Base-by-base conservation (phyloP, 2,329 filamentous ascomycete species). In the Colletotrichum godetiae region DNA sequence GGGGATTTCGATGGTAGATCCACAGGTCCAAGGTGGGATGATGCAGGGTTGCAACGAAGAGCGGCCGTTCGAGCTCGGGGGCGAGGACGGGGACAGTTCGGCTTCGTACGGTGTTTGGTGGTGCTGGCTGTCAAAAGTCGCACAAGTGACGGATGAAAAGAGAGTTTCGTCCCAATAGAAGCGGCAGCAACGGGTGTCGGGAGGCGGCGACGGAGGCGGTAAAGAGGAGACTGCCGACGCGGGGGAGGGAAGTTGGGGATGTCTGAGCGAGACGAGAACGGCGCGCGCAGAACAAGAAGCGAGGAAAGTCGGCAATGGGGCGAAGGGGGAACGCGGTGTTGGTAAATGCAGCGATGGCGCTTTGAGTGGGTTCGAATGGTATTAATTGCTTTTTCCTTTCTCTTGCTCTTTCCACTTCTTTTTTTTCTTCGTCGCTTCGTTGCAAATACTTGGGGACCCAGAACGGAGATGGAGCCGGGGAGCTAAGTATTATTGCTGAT, bases 21-120 rank as follows among this genome's bases (percentile, higher is more conserved):
- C 72, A 74, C 72, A 67, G 68, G 57, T 72, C 55, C 37, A 49
- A 68, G 68, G 72, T 72, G 67, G 72, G 68, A 74, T 72, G 72
- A 67, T 74, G 68, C 72, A 74, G 72, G 72, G 72, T 72, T 74
- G 62, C 72, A 71, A 58, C 56, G 49, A 74, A 33, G 67, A 70
- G 60, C 60, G 56, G 60, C 35, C 46, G 70, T 70, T 62, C 60
- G 33, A 61, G 60, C 55, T 73, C 53, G 67, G 37, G 46, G 56
- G 55, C 19, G 37, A 56, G 33, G 13, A 31, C 13, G 31, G 49
- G 35, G 70, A 59, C 55, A 73, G 55, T 55, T 65, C 46, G 46
- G 46, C 46, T 42, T 70, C 56, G 70, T 73, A 72, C 66, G 70
- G 70, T 61, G 46, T 64, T 73, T 60, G 67, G 31, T 66, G 22